Base-by-base conservation (phyloP, 2,329 filamentous ascomycete genomes). In the Fusarium foetens region DNA sequence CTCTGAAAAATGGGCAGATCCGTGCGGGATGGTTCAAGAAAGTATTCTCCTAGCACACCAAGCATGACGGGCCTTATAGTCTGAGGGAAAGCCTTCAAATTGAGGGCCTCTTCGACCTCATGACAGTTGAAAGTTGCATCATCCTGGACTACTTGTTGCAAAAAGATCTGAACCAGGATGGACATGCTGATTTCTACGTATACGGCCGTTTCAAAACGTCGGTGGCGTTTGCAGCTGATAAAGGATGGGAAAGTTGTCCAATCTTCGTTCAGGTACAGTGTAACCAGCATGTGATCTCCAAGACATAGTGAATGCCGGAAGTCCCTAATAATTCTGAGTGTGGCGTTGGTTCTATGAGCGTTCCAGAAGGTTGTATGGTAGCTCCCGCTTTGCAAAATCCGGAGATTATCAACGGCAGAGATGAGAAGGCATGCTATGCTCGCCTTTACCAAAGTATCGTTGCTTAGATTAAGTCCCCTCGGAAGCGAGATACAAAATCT, bases 381-480 rank as follows among this genome's bases (percentile, higher is more conserved):
- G 29, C 3, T 8, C 13, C 31, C 12, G 7, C 6, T 4, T 33
- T 33, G 14, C 21, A 6, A 39, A 6, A 5, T 5, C 12, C 12
- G 21, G 21, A 41, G 23, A 41, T 5, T 6, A 16, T 41, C 1
- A 3, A 42, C 3, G 9, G n/a, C 13, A 3, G 3, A 16, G 41
- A 42, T 42, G 0, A 42, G 41, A 42, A 3, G 1, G 14, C 3
- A 11, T 4, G 41, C 14, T 7, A 42, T 11, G 9, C 14, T 23
- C 5, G 14, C 6, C 3, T 42, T 42, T 4, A 17, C 41, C n/a
- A 23, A 4, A 7, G n/a, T 42, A 17, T 17, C 0, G 3, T 6
- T 17, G 2, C 41, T 42, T 4, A 42, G 3, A 5, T 17, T n/a
- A 0, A 4, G 14, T 3, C 14, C n/a, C 0, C 0, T 23, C 4